Base-by-base conservation (phyloP, 768 basidiomycete genomes). In the Auricularia sp. region DNA sequence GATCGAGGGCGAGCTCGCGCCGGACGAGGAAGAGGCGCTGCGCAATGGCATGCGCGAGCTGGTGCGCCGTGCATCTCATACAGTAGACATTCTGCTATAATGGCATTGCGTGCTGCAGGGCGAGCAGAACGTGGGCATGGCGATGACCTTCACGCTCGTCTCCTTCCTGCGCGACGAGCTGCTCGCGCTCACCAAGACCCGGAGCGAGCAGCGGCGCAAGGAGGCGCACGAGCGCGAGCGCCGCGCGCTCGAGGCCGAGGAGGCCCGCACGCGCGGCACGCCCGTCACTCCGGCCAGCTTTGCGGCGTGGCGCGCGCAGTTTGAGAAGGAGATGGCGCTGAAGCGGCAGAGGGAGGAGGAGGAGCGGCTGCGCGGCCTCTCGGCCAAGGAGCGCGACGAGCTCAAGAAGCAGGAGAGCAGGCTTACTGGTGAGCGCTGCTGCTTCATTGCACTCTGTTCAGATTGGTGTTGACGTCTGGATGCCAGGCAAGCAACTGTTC, bases 111-210 rank as follows among this genome's bases (percentile, higher is more conserved):
- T 29, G 29, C 29, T 64, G 63, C 65, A 91, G 88, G 90, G 89
- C 64, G 83, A 88, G 71, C 92, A 94, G 71, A 93, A 90, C 73
- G 71, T 92, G 23, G 93, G 93, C 53, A 95, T 95, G 88, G 94
- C 97, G 2, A 98, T 98, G 94, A 95, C 94, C 18, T 99, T 97
- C 72, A 93, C 96, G 0, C 80, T 99, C 18, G 87, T 93, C 11
- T 88, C 90, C 0, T 87, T 90, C 69, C 81, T 97, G 56, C 81
- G 90, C 67, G 94, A 98, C 74, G 80, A 84, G 61, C 77, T 98
- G 16, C 83, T 86, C 3, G 70, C 72, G 18, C 76, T 95, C 33
- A 83, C 93, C 42, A 81, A 81, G 44, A 70, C 75, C 54, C 83
- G 91, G 67, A 79, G 78, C 21, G 85, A 85, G 64, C 80, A 74